A percentile compares a stretch with the other conserved stretches of the same genome.
phyloP scores from a whole-genome alignment of 108 stramenopile species.

The Parmales sp. region DNA sequence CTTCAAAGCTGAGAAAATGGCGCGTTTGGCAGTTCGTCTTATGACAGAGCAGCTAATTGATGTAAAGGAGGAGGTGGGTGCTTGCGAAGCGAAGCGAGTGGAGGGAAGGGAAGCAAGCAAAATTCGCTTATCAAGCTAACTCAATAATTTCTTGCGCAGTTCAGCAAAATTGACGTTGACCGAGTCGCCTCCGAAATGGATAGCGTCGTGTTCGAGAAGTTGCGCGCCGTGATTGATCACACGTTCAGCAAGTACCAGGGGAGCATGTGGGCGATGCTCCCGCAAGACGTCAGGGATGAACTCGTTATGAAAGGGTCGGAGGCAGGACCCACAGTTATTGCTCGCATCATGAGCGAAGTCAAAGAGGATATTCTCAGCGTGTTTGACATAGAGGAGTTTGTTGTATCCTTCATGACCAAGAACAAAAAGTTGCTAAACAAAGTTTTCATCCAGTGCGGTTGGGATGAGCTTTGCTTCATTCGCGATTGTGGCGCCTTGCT shows the following conservation, averaged over 20 bases:
- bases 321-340: background rate
- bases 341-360: background rate
- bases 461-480: slow-evolving; percentile 9
- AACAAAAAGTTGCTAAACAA: slow-evolving; percentile 1
- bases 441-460: slow-evolving; percentile 6
- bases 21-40: slow-evolving; percentile 47
- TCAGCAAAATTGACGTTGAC: background rate
- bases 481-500: background rate
- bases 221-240: background rate
- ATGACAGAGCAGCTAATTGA: slow-evolving; percentile 48
- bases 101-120: background rate
- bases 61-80: slow-evolving; percentile 57
- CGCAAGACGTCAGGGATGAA: background rate
- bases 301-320: background rate
- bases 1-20: slow-evolving; percentile 66
- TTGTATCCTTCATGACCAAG: background rate
- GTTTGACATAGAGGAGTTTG: slow-evolving; percentile 9
- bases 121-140: background rate
- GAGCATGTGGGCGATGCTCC: background rate
- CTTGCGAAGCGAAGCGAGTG: no score
- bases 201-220: background rate
- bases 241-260: background rate
- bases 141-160: background rate
- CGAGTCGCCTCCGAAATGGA: slow-evolving; percentile 1
- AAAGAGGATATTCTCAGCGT: slow-evolving; percentile 8